Percentiles rank a stretch among this genome's conserved stretches.
phyloP scores from a whole-genome alignment of 1,139 yeast species.

The Hyphopichia wangnamkhiaoensis region DNA sequence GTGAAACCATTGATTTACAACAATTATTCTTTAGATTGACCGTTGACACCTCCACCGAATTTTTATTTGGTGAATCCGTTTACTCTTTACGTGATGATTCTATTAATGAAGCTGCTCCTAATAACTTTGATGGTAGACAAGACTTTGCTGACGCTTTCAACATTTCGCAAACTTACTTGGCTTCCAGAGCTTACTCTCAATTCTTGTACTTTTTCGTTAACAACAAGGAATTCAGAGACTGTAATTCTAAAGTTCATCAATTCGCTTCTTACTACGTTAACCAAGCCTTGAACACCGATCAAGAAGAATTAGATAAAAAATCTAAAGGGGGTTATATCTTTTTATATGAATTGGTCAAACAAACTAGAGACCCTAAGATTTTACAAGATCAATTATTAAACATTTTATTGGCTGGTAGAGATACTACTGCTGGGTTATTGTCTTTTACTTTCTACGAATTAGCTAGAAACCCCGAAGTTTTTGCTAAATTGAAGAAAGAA shows the following conservation, averaged over 20 bases:
- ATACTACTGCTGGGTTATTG: conserved; percentile 48
- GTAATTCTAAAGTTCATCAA: conserved; percentile 30
- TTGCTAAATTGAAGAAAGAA: conserved; percentile 33
- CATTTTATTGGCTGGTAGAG: conserved; percentile 49
- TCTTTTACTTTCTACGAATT: conserved; percentile 44
- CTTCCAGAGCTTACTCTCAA: conserved; percentile 28
- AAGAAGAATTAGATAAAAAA: conserved; percentile 37
- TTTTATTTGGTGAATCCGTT: conserved; percentile 59
- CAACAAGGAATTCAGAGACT: conserved; percentile 29
- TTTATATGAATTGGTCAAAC: conserved; percentile 46
- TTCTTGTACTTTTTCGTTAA: conserved; percentile 28
- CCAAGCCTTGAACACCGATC: conserved; percentile 27
- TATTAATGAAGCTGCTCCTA: conserved; percentile 18
- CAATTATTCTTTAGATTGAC: conserved; percentile 47
- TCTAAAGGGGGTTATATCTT: conserved; percentile 41
- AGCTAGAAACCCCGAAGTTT: conserved; percentile 40
- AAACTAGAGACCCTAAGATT: conserved; percentile 42
- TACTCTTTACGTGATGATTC: conserved; percentile 35
- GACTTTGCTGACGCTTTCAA: conserved; percentile 31
- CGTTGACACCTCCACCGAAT: conserved; percentile 60
- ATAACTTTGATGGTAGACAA: conserved; percentile 15
- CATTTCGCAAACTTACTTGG: conserved; percentile 29
- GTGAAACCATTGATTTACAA: conserved; percentile 34
- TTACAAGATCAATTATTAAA: conserved; percentile 48
- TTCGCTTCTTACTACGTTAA: conserved; percentile 37